Conservation (phyloP, 768 basidiomycete species). For the Lepiota venenata region DNA sequence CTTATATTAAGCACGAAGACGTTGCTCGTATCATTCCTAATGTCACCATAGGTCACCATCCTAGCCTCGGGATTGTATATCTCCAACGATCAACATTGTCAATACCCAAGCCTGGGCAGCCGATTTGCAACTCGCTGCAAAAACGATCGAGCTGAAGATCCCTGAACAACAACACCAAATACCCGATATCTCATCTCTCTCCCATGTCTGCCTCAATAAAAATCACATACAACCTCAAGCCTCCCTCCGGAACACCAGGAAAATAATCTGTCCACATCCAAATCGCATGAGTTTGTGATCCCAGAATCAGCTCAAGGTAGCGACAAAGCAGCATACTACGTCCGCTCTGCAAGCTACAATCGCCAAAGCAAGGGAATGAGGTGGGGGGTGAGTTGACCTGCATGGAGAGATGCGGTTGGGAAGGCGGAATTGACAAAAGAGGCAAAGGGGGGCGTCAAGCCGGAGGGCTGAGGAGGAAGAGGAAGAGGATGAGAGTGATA, state of each 20-base stretch:
- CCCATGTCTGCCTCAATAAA: constrained; percentile 27
- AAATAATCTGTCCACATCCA: constrained; percentile 16
- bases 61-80: no score
- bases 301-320: constrained; percentile 16
- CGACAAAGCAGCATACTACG: constrained; percentile 43
- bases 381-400: constrained; percentile 69
- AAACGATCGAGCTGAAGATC: no score
- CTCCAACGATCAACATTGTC: no score
- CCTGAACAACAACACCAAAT: constrained; percentile 20
- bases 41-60: no score
- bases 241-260: constrained; percentile 30
- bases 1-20: no score
- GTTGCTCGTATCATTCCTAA: no score
- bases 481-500: constrained; percentile 22
- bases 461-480: constrained; percentile 46
- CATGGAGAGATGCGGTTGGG: constrained; percentile 73
- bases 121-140: no score
- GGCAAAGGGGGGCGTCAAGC: constrained; percentile 34
- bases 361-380: constrained; percentile 44
- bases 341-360: constrained; percentile 45
- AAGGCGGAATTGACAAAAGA: constrained; percentile 63
- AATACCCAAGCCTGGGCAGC: no score
- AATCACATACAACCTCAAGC: constrained; percentile 41
- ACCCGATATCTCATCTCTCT: constrained; percentile 11
- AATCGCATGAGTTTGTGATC: constrained; percentile 18